These are phyloP conservation scores for Sugiyamaella japonica DNA, from an alignment of 1,139 yeast genomes.

Conservation along the genomic window DNA sequence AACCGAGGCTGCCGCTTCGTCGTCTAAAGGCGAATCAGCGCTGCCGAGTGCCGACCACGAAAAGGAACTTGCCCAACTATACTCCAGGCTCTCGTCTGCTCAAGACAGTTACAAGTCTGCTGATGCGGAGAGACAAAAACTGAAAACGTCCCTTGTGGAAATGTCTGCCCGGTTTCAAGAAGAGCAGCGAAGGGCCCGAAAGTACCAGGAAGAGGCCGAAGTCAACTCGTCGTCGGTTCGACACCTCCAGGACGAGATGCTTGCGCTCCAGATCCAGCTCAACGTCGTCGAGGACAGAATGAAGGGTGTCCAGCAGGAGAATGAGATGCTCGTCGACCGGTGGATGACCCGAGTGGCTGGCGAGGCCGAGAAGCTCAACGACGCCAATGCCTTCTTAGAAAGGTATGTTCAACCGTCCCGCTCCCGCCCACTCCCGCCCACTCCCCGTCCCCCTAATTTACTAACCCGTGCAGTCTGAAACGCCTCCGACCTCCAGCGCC, in stretches of 20 bases:
- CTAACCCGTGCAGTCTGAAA: slow-evolving; percentile 7
- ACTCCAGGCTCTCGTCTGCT: slow-evolving; percentile 27
- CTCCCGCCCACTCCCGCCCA: too few species aligned
- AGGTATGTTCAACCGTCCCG: slow-evolving; percentile 31
- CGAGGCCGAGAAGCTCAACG: slow-evolving; percentile 63
- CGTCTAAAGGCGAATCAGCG: slow-evolving; percentile 17
- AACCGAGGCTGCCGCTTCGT: background rate
- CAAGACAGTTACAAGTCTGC: slow-evolving; percentile 23
- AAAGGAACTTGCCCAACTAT: slow-evolving; percentile 27
- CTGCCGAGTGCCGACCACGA: slow-evolving; percentile 14
- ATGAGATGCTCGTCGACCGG: slow-evolving; percentile 53
- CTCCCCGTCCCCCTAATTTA: too few species aligned
- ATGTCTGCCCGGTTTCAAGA: background rate
- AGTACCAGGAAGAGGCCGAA: slow-evolving; percentile 31
- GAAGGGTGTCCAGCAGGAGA: slow-evolving; percentile 48
- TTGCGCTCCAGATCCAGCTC: slow-evolving; percentile 68
- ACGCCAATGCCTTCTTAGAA: slow-evolving; percentile 49
- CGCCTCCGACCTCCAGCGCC: background rate
- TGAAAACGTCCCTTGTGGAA: background rate
- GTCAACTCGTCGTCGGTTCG: slow-evolving; percentile 51
- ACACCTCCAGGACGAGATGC: slow-evolving; percentile 65
- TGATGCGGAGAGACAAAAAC: slow-evolving; percentile 10
- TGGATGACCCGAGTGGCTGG: slow-evolving; percentile 60
- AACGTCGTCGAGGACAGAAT: slow-evolving; percentile 56
- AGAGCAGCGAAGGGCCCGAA: slow-evolving; percentile 20